Evolutionary conservation across 305 asterid species (phyloP), one percentile per base, ranked within the genome.

Genomic region (Vinca major): DNA sequence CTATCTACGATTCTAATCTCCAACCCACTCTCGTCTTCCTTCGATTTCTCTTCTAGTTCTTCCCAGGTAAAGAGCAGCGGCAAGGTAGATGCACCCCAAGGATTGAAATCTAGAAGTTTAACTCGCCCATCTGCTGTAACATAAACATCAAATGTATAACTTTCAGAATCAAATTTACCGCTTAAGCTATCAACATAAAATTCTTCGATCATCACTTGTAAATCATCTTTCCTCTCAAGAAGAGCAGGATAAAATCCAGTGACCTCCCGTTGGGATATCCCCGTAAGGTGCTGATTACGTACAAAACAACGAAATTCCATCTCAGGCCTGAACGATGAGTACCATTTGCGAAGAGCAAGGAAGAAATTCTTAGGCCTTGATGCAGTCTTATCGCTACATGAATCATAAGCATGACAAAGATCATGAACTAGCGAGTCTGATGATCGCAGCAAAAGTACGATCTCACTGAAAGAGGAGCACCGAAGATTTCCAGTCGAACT

Each of bases 221-320:
- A 37, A 2, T 81, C 80, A 44, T 9, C 58, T 62, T 61, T 86
- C 75, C 61, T 74, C 72, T 79, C 95, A 39, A 84, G 49, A 64
- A 92, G 93, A 57, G 78, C 74, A 7, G 96, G 98, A 73, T 92
- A 90, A 72, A 84, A 90, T 66, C 83, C 86, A 14, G 98, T 88
- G 36, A 92, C 91, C 81, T 92, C 98, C 14, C 98, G 85, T 70
- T 90, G 98, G 67, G 84, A 90, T 70, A 90, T 65, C 20, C 91
- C 97, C 36, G 87, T 74, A 12, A 92, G 87, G 65, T 50, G 47
- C 33, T 62, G 69, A 66, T 75, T 69, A 17, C 61, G 71, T 4
- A 90, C 94, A 69, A 90, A 90, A 80, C 98, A 87, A 60, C 98
- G 89, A 20, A 92, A 92, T 68, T 92, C 98, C 98, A 90, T 90